Evolutionary conservation across 2,329 filamentous ascomycete species (phyloP).

Genomic region (Alternaria gansuensis): DNA sequence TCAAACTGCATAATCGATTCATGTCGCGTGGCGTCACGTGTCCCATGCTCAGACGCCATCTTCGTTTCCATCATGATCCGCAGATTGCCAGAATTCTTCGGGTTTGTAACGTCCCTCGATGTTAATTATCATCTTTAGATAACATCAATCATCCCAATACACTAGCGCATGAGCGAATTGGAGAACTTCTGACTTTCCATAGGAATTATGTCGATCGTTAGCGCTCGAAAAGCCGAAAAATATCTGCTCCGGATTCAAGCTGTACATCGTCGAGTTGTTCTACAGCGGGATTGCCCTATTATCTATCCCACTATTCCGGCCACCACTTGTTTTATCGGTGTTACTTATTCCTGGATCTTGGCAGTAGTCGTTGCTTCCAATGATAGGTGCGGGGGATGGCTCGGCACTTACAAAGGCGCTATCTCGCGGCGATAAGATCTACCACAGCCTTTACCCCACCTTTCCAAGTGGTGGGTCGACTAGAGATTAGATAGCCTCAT

Average conservation of each 20-base stretch:
- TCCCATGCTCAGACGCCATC: no score
- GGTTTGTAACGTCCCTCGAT: neutral
- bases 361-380: slow-evolving; percentile 1
- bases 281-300: neutral
- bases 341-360: slow-evolving; percentile 2
- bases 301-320: neutral
- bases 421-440: slow-evolving; percentile 14
- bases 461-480: neutral
- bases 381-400: slow-evolving; percentile 1
- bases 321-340: neutral
- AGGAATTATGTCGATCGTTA: neutral
- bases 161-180: neutral
- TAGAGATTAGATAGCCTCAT: neutral
- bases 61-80: neutral
- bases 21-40: neutral
- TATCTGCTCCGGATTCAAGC: neutral
- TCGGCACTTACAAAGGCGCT: slow-evolving; percentile 9
- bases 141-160: neutral
- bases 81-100: neutral
- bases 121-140: neutral
- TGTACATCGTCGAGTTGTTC: neutral
- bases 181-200: neutral
- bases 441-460: slow-evolving; percentile 2
- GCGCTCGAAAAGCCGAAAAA: neutral
- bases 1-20: neutral